These are phyloP conservation scores for Jamesozyma hellenica DNA, from an alignment of 805 yeast genomes.

Conservation along the genomic window DNA sequence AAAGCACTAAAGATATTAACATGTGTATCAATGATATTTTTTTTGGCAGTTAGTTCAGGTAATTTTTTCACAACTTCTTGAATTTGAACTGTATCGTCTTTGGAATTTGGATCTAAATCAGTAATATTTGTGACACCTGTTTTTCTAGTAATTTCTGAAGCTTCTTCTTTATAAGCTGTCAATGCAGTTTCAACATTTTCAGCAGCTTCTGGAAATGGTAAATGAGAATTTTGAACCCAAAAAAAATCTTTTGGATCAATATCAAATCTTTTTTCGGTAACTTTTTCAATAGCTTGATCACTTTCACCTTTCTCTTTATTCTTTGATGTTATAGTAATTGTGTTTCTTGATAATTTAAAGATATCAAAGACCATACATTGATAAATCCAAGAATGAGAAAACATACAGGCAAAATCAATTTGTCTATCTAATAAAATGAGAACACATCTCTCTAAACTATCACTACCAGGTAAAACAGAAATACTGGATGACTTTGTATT, in stretches of 20 bases:
- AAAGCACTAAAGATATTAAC: constrained; percentile 87
- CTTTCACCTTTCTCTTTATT: background rate
- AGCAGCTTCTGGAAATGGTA: constrained; percentile 98
- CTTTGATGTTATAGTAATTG: constrained; percentile 52
- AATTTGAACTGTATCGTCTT: constrained; percentile 52
- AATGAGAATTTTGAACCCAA: constrained; percentile 73
- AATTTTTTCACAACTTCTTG: constrained; percentile 84
- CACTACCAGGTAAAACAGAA: constrained; percentile 15
- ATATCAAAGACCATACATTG: constrained; percentile 94
- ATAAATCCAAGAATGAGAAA: constrained; percentile 95
- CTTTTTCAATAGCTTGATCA: constrained; percentile 3
- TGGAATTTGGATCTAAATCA: constrained; percentile 52
- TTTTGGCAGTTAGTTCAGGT: constrained; percentile 86
- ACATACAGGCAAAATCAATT: constrained; percentile 85
- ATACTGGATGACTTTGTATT: constrained; percentile 38
- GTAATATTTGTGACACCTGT: constrained; percentile 61
- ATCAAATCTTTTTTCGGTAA: constrained; percentile 56
- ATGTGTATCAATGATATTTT: constrained; percentile 85
- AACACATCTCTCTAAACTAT: constrained; percentile 53
- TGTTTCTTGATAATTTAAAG: constrained; percentile 69
- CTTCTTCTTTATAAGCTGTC: constrained; percentile 73
- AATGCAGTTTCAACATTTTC: constrained; percentile 86
- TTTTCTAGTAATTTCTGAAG: constrained; percentile 70
- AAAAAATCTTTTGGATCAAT: constrained; percentile 89
- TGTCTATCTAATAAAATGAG: constrained; percentile 78